Evolutionary conservation across 179 eudicot genomes (phyloP).

Genomic region (Beta macrorhiza): DNA sequence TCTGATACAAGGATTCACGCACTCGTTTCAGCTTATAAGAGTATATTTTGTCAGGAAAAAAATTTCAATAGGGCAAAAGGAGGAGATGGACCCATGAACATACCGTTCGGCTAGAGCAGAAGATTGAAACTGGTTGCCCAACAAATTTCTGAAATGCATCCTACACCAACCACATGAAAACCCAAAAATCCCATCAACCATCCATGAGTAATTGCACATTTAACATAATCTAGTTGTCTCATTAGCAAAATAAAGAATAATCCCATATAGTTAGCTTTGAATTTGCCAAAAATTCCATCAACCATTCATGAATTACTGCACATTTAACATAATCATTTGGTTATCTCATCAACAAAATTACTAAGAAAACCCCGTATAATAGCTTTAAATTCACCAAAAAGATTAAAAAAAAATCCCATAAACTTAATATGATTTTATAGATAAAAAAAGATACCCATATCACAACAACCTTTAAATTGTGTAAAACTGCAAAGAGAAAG

Average conservation of each 20-base stretch:
- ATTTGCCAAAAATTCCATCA: background rate
- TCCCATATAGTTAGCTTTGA: background rate
- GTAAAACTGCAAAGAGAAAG: background rate
- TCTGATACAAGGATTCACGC: too few relatives aligned
- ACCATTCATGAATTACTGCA: background rate
- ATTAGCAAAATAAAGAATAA: background rate
- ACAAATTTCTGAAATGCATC: slow-evolving; percentile 83
- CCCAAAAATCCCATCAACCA: background rate
- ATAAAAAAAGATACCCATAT: too few relatives aligned
- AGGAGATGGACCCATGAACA: slow-evolving; percentile 25
- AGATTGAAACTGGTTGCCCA: slow-evolving; percentile 80
- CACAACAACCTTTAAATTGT: too few relatives aligned
- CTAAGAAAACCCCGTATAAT: background rate
- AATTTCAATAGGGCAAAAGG: background rate
- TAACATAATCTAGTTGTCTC: background rate
- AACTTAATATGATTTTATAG: too few relatives aligned
- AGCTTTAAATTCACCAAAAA: background rate
- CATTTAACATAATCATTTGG: too few relatives aligned
- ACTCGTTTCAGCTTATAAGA: background rate
- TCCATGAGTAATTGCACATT: background rate
- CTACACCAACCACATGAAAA: slow-evolving; percentile 38
- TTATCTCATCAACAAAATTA: background rate
- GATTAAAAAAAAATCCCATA: background rate
- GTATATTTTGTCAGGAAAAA: background rate
- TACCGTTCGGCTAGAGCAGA: slow-evolving; percentile 95